phyloP scores from a whole-genome alignment of 78 protist genomes.

The Corallochytrium limacisporum region DNA sequence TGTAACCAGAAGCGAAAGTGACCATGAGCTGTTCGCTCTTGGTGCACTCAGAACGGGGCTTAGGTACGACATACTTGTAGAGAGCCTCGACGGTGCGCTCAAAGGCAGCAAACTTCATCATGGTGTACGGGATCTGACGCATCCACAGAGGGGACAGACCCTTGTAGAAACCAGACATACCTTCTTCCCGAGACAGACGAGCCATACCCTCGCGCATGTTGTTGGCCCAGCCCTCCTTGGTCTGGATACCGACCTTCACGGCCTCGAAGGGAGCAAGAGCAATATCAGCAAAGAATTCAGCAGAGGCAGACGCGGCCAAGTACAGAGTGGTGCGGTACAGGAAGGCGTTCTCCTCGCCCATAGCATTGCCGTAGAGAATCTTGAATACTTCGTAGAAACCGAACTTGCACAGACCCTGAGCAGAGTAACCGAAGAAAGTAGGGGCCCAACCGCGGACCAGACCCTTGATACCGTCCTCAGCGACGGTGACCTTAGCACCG shows the following conservation, averaged over 20 bases:
- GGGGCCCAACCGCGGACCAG: constrained; percentile 53
- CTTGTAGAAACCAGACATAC: constrained; percentile 1
- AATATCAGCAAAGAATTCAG: constrained; percentile 65
- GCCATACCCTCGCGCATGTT: background rate
- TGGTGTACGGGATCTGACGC: constrained; percentile 85
- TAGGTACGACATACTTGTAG: constrained; percentile 18
- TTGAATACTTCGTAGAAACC: constrained; percentile 75
- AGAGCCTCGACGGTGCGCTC: constrained; percentile 23
- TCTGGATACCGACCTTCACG: constrained; percentile 27
- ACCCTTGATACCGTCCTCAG: constrained; percentile 48
- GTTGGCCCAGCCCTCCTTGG: constrained; percentile 1
- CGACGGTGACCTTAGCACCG: constrained; percentile 23
- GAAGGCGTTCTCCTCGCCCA: constrained; percentile 46
- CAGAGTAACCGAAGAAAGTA: constrained; percentile 58
- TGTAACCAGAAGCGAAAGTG: constrained; percentile 68
- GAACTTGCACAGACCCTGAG: constrained; percentile 64
- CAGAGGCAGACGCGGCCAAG: constrained; percentile 49
- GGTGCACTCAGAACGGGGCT: constrained; percentile 6
- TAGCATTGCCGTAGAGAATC: constrained; percentile 24
- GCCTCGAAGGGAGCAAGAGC: constrained; percentile 66
- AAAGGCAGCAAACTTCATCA: constrained; percentile 34
- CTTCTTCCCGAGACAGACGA: background rate
- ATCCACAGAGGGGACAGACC: constrained; percentile 53
- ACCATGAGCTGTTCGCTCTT: constrained; percentile 42
- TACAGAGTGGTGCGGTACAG: constrained; percentile 33